phyloP scores from a whole-genome alignment of 257 asterid species.

The Solanum habrochaites region DNA sequence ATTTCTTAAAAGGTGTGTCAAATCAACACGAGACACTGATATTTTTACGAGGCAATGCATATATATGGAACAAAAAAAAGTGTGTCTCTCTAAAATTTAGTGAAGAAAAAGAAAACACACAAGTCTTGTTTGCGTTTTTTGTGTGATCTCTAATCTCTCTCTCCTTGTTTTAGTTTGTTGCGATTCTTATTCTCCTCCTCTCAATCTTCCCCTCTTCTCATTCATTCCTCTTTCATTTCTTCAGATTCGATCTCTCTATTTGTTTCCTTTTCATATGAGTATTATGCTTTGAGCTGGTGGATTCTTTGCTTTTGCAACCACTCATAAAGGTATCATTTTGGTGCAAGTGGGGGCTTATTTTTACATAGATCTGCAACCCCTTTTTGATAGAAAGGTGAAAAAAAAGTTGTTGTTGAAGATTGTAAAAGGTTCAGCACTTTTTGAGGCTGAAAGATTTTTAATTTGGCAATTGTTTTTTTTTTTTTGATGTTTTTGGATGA shows the following conservation, averaged over 20 bases:
- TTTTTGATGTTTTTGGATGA: neutral
- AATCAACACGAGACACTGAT: too few relatives aligned
- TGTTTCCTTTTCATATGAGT: neutral
- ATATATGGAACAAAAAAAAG: neutral
- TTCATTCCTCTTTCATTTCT: conserved; percentile 2
- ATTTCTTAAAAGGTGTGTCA: too few relatives aligned
- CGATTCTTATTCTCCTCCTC: conserved; percentile 1
- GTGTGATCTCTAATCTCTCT: conserved; percentile 10
- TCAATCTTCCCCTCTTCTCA: conserved; percentile 2
- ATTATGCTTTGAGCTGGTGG: neutral
- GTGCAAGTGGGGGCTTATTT: neutral
- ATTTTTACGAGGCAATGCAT: too few relatives aligned
- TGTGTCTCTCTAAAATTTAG: neutral
- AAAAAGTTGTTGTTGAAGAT: neutral
- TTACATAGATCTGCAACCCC: neutral
- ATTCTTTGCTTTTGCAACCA: neutral
- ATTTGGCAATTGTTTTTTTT: neutral
- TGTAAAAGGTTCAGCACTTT: neutral
- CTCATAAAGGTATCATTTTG: neutral
- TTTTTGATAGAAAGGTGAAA: neutral
- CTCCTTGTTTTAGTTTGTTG: neutral
- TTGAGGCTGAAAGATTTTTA: neutral
- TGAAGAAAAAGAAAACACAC: neutral
- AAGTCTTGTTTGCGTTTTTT: conserved; percentile 2
- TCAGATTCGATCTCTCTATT: neutral